A percentile compares a stretch with the other conserved stretches of the same genome.
phyloP scores from a whole-genome alignment of 2,329 filamentous ascomycete genomes.

The Botrytis elliptica region DNA sequence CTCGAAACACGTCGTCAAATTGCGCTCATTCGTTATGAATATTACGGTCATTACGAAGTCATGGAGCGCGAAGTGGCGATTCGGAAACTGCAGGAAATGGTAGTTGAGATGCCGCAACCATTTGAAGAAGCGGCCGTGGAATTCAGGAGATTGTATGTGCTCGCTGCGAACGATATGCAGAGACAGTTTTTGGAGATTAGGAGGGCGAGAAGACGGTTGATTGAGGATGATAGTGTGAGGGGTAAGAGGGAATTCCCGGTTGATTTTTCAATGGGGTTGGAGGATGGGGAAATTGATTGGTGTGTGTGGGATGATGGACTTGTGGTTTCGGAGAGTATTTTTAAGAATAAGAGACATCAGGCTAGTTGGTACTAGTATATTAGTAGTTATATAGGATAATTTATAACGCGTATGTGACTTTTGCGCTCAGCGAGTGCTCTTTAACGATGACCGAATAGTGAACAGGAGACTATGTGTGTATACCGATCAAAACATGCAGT shows the following conservation, averaged over 20 bases:
- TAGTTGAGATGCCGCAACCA: background rate
- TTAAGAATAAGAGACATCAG: background rate
- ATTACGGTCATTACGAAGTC: background rate
- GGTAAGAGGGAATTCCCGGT: background rate
- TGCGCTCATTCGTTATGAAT: background rate
- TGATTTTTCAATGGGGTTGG: background rate
- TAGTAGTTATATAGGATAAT: background rate
- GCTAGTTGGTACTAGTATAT: background rate
- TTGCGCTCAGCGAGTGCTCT: background rate
- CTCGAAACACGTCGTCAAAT: background rate
- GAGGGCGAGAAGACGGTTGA: slow-evolving; percentile 4
- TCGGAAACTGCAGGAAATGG: background rate
- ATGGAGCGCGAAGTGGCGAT: slow-evolving; percentile 4
- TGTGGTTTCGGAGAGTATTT: background rate
- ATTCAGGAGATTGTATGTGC: background rate
- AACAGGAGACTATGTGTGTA: background rate
- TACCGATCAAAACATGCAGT: background rate
- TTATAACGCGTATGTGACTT: background rate
- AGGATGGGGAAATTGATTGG: background rate
- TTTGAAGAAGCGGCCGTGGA: background rate
- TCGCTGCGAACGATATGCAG: slow-evolving; percentile 4
- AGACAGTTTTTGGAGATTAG: slow-evolving; percentile 13
- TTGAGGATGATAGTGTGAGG: background rate
- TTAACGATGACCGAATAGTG: background rate
- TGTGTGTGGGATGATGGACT: background rate